These are phyloP conservation scores for Hygrocybe punicea DNA, from an alignment of 768 basidiomycete genomes.

Conservation along the genomic window DNA sequence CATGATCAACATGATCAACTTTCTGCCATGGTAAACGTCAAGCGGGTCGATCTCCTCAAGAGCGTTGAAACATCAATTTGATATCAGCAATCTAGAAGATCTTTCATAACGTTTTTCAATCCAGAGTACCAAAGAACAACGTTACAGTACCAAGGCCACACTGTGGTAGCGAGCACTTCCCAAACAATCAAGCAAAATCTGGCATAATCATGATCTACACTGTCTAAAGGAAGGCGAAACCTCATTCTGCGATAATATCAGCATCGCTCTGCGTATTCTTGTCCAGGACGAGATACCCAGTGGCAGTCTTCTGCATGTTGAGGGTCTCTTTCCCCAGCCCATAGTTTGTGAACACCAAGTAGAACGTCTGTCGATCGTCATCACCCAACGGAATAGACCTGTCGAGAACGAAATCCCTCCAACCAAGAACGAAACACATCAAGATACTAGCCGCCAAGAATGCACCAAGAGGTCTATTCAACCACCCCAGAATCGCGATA, in stretches of 20 bases:
- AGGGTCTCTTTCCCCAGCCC: constrained; percentile 23
- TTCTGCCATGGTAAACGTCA: too few relatives aligned
- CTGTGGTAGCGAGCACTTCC: too few relatives aligned
- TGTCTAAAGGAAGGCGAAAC: not conserved
- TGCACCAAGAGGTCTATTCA: constrained; percentile 24
- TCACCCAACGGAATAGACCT: constrained; percentile 36
- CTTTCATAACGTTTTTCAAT: too few relatives aligned
- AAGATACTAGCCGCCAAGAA: constrained; percentile 24
- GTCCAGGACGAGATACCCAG: not conserved
- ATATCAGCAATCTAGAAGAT: too few relatives aligned
- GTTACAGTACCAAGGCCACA: too few relatives aligned
- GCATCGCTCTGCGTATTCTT: not conserved
- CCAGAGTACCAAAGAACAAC: too few relatives aligned
- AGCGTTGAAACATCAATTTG: too few relatives aligned
- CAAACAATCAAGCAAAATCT: too few relatives aligned
- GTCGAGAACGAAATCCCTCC: constrained; percentile 39
- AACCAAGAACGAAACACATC: constrained; percentile 32
- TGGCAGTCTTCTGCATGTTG: not conserved
- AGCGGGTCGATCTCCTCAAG: too few relatives aligned
- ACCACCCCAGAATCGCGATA: constrained; percentile 29
- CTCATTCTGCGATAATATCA: not conserved
- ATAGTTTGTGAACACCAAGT: constrained; percentile 28
- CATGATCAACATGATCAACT: too few relatives aligned
- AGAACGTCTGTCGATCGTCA: constrained; percentile 41
- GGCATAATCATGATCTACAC: not conserved